Evolutionary conservation across 1,139 yeast species (phyloP).

Genomic region (Hanseniaspora sp.): DNA sequence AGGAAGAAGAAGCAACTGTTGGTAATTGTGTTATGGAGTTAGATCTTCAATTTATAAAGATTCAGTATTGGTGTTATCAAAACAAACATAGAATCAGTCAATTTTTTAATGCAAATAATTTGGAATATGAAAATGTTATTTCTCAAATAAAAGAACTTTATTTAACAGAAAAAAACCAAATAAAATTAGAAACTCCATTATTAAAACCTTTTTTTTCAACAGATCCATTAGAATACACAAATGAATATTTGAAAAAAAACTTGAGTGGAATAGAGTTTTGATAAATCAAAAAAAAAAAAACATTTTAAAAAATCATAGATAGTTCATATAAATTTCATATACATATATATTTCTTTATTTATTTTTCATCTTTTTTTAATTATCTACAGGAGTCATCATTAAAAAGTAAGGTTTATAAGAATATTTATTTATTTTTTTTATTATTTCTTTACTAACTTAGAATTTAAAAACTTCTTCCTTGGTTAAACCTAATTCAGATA

Average conservation of each 20-base stretch:
- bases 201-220: conserved; percentile 15
- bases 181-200: conserved; percentile 16
- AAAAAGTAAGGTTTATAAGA: too few species aligned
- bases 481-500: conserved; percentile 77
- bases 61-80: conserved; percentile 5
- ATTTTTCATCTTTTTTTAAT: too few species aligned
- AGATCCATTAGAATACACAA: conserved; percentile 9
- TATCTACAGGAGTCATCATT: neutral
- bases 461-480: conserved; percentile 86
- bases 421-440: neutral
- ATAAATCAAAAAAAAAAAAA: too few species aligned
- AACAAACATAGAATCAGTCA: neutral
- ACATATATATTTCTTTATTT: neutral
- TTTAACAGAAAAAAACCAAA: neutral
- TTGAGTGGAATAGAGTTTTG: conserved; percentile 7
- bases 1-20: conserved; percentile 21
- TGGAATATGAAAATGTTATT: neutral
- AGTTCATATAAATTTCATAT: neutral
- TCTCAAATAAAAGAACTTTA: neutral
- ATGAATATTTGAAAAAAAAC: neutral
- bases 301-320: neutral
- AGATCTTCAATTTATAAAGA: conserved; percentile 31
- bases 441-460: conserved; percentile 31
- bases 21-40: conserved; percentile 37
- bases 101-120: neutral